These are phyloP conservation scores for Myxozyma neglecta DNA, from an alignment of 805 yeast species.

Conservation along the genomic window DNA sequence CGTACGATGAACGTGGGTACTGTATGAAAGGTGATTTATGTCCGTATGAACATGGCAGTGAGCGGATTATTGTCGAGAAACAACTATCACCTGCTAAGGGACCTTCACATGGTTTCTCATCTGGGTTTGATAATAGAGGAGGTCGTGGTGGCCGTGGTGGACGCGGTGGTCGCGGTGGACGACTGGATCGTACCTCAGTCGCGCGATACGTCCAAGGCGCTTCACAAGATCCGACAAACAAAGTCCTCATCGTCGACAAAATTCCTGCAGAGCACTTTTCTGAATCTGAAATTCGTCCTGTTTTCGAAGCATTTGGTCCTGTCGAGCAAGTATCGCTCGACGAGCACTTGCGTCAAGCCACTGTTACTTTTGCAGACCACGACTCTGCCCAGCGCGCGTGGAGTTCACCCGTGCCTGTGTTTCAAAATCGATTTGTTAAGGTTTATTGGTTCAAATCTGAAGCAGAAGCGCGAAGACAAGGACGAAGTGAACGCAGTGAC, in stretches of 20 bases:
- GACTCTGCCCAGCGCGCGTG: conserved; percentile 48
- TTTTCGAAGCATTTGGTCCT: conserved; percentile 48
- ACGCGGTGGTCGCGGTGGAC: conserved; percentile 1
- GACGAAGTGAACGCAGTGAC: neutral
- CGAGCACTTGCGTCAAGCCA: conserved; percentile 39
- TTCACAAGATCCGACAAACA: conserved; percentile 33
- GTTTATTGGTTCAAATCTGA: conserved; percentile 44
- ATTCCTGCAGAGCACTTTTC: conserved; percentile 47
- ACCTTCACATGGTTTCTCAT: neutral
- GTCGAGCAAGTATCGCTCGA: conserved; percentile 40
- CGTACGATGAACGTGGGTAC: conserved; percentile 28
- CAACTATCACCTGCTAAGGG: neutral
- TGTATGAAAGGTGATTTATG: conserved; percentile 31
- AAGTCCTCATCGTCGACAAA: conserved; percentile 45
- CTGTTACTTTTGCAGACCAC: conserved; percentile 44
- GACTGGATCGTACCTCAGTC: conserved; percentile 3
- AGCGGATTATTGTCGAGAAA: conserved; percentile 22
- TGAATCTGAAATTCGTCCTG: conserved; percentile 40
- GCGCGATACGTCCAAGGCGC: conserved; percentile 12
- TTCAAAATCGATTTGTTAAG: conserved; percentile 52
- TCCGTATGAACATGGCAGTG: conserved; percentile 32
- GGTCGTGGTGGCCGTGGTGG: conserved; percentile 13
- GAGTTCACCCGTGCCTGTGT: conserved; percentile 47
- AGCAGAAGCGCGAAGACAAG: conserved; percentile 11
- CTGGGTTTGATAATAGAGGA: neutral